Evolutionary conservation across 2,329 filamentous ascomycete species (phyloP), one percentile per base, ranked within the genome.

Genomic region (Trichophyton benhamiae): DNA sequence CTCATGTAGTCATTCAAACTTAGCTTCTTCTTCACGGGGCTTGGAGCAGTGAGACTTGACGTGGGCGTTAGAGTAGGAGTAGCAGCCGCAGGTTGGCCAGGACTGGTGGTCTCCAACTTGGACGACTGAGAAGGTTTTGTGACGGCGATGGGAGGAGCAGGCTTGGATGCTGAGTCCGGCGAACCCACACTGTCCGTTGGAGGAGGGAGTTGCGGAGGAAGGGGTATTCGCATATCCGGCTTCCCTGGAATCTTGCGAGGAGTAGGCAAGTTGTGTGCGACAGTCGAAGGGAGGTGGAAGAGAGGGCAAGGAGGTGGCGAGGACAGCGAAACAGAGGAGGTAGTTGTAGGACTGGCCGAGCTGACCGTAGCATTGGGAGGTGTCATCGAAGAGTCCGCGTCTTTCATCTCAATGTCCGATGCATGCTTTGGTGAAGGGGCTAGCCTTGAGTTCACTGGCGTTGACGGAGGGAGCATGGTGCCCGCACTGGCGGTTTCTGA

Each of bases 161-260:
- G 44, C 22, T 48, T 48, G n/a, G 44, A 48, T 7, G 44, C 9
- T 1, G 44, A 22, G 17, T 48, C 44, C 20, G 44, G 44, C 9
- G 44, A 48, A 4, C 44, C 20, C 22, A 48, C 3, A 22, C 17
- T 8, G 20, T 17, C 17, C 3, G 44, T 25, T 3, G 44, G n/a
- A 48, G 44, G 44, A 17, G 44, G 44, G 20, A 53, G 6, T n/a
- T 33, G 22, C 11, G 49, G 49, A 13, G 49, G 27, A n/a, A 30
- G 17, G 71, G 73, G 25, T 73, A 59, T 76, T 77, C 89, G 69
- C 76, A 83, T 75, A 48, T 20, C 20, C 1, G 7, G n/a, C 4
- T 72, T 66, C 61, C 74, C 30, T 91, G 70, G 68, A 89, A 92
- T 0, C 65, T 66, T 65, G 6, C 63, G 63, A 17, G 68, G 70